Evolutionary conservation across 2,329 filamentous ascomycete genomes (phyloP).

Genomic region (Aspergillus quadrilineatus): DNA sequence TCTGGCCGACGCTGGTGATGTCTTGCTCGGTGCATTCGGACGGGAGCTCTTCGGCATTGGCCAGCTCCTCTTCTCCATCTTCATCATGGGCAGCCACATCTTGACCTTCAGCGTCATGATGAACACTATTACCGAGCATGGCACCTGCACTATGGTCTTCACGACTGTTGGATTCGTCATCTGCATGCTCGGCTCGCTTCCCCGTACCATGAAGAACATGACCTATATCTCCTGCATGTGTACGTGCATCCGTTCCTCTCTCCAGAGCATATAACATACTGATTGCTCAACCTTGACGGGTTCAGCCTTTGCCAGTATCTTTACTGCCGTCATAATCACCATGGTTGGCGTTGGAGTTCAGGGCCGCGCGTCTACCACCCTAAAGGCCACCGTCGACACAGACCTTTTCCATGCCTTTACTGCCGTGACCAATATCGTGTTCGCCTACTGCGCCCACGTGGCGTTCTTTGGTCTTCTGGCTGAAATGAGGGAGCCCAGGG

Average conservation of each 20-base stretch:
- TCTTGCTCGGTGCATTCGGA: slow-evolving; percentile 60
- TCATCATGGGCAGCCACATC: slow-evolving; percentile 67
- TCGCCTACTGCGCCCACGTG: slow-evolving; percentile 18
- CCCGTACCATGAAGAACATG: slow-evolving; percentile 36
- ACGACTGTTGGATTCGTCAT: slow-evolving; percentile 46
- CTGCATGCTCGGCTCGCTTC: slow-evolving; percentile 49
- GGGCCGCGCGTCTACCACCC: neutral
- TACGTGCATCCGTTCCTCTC: neutral
- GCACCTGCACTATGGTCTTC: slow-evolving; percentile 61
- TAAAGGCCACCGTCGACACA: neutral
- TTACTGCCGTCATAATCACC: slow-evolving; percentile 61
- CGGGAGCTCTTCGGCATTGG: slow-evolving; percentile 62
- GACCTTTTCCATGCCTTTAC: neutral
- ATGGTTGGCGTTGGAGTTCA: slow-evolving; percentile 59
- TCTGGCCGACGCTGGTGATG: slow-evolving; percentile 63
- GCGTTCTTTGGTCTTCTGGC: slow-evolving; percentile 57
- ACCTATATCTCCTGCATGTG: slow-evolving; percentile 8
- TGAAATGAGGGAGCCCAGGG: slow-evolving; percentile 58
- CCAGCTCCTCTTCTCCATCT: slow-evolving; percentile 62
- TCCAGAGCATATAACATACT: too few relatives aligned
- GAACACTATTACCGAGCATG: slow-evolving; percentile 59
- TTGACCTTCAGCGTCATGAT: slow-evolving; percentile 67
- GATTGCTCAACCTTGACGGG: too few relatives aligned
- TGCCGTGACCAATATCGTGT: slow-evolving; percentile 13
- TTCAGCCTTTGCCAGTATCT: slow-evolving; percentile 56